Conservation (phyloP, 2,329 filamentous ascomycete genomes). For the Endoconidiophora laricicola region DNA sequence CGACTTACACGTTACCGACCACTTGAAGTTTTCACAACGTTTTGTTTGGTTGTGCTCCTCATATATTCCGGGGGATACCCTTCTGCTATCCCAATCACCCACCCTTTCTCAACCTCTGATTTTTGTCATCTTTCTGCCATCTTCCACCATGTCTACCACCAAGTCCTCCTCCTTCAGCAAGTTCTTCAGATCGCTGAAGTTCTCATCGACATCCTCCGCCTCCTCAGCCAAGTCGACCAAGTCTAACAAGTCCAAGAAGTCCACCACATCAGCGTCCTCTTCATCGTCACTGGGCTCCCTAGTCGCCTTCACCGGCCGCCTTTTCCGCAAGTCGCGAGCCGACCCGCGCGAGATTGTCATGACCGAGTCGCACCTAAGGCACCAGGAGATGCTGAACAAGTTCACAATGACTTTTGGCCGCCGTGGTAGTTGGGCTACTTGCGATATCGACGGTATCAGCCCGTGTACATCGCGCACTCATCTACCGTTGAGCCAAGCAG, state of each 20-base stretch:
- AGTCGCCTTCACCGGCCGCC: constrained; percentile 2
- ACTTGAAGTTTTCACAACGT: too few species aligned
- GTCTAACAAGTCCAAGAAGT: constrained; percentile 1
- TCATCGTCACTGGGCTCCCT: constrained; percentile 5
- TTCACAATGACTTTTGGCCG: constrained; percentile 32
- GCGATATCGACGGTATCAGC: constrained; percentile 10
- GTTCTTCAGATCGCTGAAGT: constrained; percentile 7
- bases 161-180: constrained; percentile 5
- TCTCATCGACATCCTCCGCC: constrained; percentile 7
- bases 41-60: too few species aligned
- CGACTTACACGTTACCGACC: too few species aligned
- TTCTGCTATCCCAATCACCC: neutral
- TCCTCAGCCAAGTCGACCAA: neutral
- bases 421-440: constrained; percentile 13
- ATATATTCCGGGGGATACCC: too few species aligned
- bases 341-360: constrained; percentile 31
- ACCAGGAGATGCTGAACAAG: constrained; percentile 30
- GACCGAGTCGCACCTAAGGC: constrained; percentile 28
- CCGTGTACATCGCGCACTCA: constrained; percentile 9
- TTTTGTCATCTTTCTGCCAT: neutral
- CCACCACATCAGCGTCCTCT: constrained; percentile 1
- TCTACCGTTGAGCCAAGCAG: neutral
- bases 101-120: neutral
- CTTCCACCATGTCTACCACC: constrained; percentile 5
- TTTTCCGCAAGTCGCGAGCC: constrained; percentile 7